These are phyloP conservation scores for Acacia crassicarpa DNA, from an alignment of 306 rosid species.

Conservation along the genomic window DNA sequence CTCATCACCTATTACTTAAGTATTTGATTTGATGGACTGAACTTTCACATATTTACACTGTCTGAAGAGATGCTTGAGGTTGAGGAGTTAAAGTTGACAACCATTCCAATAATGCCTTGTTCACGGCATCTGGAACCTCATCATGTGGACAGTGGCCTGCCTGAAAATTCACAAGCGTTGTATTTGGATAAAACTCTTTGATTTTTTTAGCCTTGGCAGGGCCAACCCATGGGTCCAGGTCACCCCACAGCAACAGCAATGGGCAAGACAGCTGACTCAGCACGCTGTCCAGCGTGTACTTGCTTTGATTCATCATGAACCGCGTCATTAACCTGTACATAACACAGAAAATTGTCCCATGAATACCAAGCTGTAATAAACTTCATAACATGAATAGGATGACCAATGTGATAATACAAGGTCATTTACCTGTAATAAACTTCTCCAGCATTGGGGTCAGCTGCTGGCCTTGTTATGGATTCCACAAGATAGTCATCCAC, in stretches of 20 bases:
- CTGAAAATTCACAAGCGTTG: constrained; percentile 71
- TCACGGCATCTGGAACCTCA: constrained; percentile 80
- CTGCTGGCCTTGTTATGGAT: constrained; percentile 84
- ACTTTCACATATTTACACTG: constrained; percentile 33
- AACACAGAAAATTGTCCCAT: background rate
- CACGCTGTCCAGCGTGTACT: constrained; percentile 70
- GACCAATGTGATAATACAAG: background rate
- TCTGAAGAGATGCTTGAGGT: constrained; percentile 52
- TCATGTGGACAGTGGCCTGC: constrained; percentile 62
- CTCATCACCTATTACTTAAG: background rate
- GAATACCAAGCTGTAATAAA: background rate
- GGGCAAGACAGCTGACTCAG: constrained; percentile 80
- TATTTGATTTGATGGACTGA: background rate
- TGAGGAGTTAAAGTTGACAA: constrained; percentile 51
- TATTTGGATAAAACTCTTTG: constrained; percentile 8
- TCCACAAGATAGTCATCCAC: constrained; percentile 95
- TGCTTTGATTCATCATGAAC: constrained; percentile 80
- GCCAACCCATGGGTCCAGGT: constrained; percentile 98
- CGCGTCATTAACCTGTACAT: constrained; percentile 78
- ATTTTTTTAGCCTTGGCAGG: constrained; percentile 54
- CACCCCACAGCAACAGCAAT: constrained; percentile 85
- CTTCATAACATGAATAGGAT: background rate
- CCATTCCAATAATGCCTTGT: constrained; percentile 79
- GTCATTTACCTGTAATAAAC: constrained; percentile 77
- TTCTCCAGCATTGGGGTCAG: constrained; percentile 91